Percentiles rank a stretch among this genome's conserved stretches.
Evolutionary conservation across 768 basidiomycete species (phyloP).

Genomic region (Phylloporus arenicola): DNA sequence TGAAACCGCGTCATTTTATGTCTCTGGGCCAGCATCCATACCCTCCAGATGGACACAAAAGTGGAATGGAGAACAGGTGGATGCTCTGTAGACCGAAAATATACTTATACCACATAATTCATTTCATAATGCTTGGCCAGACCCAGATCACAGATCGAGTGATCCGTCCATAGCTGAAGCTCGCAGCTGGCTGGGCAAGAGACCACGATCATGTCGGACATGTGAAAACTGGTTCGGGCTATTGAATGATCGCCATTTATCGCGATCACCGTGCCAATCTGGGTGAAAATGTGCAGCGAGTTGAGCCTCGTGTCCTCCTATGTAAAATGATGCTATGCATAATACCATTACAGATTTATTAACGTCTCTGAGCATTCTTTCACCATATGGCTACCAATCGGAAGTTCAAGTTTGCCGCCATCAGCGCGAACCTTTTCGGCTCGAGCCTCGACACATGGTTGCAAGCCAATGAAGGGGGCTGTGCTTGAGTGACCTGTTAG

Average conservation of each 20-base stretch:
- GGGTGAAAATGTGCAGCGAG: background rate
- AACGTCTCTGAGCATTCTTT: slow-evolving; percentile 8
- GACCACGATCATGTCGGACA: slow-evolving; percentile 29
- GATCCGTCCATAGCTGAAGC: background rate
- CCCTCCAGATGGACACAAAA: background rate
- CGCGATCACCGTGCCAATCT: slow-evolving; percentile 11
- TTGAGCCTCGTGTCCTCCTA: background rate
- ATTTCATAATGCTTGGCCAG: slow-evolving; percentile 13
- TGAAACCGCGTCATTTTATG: slow-evolving; percentile 10
- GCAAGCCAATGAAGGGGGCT: slow-evolving; percentile 2
- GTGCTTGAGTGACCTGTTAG: background rate
- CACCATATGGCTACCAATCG: slow-evolving; percentile 9
- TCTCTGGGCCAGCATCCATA: slow-evolving; percentile 3
- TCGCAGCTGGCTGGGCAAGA: background rate
- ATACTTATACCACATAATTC: slow-evolving; percentile 28
- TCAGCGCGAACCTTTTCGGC: background rate
- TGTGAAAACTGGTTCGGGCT: slow-evolving; percentile 10
- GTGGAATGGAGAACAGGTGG: slow-evolving; percentile 7
- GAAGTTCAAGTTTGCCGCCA: background rate
- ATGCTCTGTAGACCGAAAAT: slow-evolving; percentile 12
- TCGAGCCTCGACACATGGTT: background rate
- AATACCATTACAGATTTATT: background rate
- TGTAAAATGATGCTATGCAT: background rate
- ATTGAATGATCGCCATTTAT: slow-evolving; percentile 17
- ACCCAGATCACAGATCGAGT: background rate